These are phyloP conservation scores for Globisporangium radiosum DNA, from an alignment of 352 stramenopile genomes.

Conservation along the genomic window DNA sequence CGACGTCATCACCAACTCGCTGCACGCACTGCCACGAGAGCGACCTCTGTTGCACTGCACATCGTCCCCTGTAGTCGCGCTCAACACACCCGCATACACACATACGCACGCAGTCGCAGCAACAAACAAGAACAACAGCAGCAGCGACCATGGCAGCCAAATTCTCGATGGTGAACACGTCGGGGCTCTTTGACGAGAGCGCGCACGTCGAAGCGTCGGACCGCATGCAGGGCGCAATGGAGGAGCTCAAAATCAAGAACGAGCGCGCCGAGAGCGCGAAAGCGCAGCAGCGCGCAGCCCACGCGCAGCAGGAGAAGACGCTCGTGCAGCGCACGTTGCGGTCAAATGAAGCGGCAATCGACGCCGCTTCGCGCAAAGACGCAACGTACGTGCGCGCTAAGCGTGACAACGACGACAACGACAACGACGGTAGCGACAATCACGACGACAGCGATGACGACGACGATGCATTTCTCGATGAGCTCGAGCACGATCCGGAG, in stretches of 20 bases:
- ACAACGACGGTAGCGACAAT: slow-evolving; percentile 47
- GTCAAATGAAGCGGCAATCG: slow-evolving; percentile 21
- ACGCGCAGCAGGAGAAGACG: slow-evolving; percentile 21
- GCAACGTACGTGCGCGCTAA: slow-evolving; percentile 18
- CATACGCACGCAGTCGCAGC: background rate
- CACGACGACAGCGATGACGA: slow-evolving; percentile 72
- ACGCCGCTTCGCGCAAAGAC: slow-evolving; percentile 20
- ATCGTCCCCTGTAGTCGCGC: too few species aligned
- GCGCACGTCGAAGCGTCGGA: slow-evolving; percentile 66
- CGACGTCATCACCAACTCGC: too few species aligned
- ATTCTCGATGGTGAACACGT: slow-evolving; percentile 75
- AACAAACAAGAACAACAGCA: background rate
- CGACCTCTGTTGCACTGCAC: too few species aligned
- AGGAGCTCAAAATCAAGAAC: slow-evolving; percentile 64
- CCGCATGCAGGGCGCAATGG: slow-evolving; percentile 66
- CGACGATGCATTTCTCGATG: slow-evolving; percentile 54
- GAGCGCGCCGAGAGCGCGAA: slow-evolving; percentile 16
- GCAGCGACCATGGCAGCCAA: slow-evolving; percentile 54
- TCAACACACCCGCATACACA: background rate
- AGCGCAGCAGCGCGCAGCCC: slow-evolving; percentile 18
- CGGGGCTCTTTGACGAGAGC: slow-evolving; percentile 60
- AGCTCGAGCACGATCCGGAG: slow-evolving; percentile 78
- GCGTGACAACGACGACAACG: slow-evolving; percentile 17
- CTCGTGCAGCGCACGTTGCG: slow-evolving; percentile 18
- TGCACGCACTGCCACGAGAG: too few species aligned